These are phyloP conservation scores for Medicago lupulina DNA, from an alignment of 306 rosid genomes.

Conservation along the genomic window DNA sequence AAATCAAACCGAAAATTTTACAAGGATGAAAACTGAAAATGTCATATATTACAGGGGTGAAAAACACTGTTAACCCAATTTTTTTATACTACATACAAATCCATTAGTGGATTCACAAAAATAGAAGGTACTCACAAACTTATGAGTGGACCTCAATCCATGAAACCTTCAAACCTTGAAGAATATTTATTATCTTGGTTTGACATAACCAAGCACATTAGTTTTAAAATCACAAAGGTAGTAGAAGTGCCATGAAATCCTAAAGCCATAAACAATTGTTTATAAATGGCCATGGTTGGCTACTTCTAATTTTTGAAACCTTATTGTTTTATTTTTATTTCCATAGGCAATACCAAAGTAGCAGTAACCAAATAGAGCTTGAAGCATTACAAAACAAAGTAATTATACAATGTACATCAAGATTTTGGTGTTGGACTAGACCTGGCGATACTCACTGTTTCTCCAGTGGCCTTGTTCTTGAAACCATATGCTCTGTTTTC, in stretches of 20 bases:
- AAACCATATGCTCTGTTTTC: conserved; percentile 85
- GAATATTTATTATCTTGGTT: conserved; percentile 12
- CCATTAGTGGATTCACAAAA: too few relatives aligned
- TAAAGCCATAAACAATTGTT: conserved; percentile 27
- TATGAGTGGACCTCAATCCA: too few relatives aligned
- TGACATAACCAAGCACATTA: conserved; percentile 24
- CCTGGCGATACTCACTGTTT: conserved; percentile 40
- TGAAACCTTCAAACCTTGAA: too few relatives aligned
- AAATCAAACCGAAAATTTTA: too few relatives aligned
- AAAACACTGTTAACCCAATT: too few relatives aligned
- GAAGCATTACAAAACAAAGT: neutral
- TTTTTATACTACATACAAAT: too few relatives aligned
- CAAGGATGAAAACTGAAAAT: too few relatives aligned
- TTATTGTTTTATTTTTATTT: conserved; percentile 3
- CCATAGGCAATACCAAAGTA: conserved; percentile 12
- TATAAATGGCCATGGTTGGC: conserved; percentile 17
- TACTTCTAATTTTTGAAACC: neutral
- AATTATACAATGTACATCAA: conserved; percentile 23
- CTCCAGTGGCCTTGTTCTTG: conserved; percentile 50
- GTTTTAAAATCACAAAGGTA: neutral
- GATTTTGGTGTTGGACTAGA: conserved; percentile 26
- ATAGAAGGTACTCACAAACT: too few relatives aligned
- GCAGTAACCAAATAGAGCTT: conserved; percentile 22
- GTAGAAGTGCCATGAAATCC: conserved; percentile 23
- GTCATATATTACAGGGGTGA: too few relatives aligned